Evolutionary conservation across 257 asterid species (phyloP).

Genomic region (Lycium barbarum): DNA sequence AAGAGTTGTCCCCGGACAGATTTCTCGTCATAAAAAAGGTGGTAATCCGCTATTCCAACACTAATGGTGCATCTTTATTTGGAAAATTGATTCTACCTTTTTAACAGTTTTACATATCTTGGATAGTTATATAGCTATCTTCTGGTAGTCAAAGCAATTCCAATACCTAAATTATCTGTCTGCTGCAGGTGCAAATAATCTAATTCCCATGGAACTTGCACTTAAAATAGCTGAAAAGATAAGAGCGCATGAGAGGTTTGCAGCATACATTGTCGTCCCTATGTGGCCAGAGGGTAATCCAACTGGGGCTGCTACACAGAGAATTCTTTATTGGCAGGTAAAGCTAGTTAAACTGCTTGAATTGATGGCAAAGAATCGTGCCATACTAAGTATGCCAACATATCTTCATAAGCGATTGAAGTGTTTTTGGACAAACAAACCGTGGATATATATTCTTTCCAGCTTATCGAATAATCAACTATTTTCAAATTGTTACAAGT

Average conservation of each 20-base stretch:
- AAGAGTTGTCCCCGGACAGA: neutral
- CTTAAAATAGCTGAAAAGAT: conserved; percentile 86
- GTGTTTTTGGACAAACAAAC: neutral
- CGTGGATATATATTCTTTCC: neutral
- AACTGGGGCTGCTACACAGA: conserved; percentile 91
- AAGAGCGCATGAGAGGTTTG: conserved; percentile 86
- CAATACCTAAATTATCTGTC: neutral
- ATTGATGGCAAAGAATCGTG: neutral
- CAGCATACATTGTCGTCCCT: conserved; percentile 89
- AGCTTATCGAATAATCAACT: neutral
- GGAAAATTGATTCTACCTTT: neutral
- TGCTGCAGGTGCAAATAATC: conserved; percentile 84
- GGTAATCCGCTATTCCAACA: neutral
- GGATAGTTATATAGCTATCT: neutral
- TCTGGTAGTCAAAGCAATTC: conserved; percentile 21
- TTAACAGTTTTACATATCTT: conserved; percentile 12
- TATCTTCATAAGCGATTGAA: neutral
- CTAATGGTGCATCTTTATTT: conserved; percentile 21
- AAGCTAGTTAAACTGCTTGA: neutral
- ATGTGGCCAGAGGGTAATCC: conserved; percentile 99
- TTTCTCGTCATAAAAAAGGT: neutral
- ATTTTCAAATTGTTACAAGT: neutral
- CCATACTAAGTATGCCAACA: conserved; percentile 1
- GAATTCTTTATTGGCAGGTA: conserved; percentile 99
- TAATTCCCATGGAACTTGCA: conserved; percentile 97